A percentile compares a stretch with the other conserved stretches of the same genome.
phyloP scores from a whole-genome alignment of 2,329 filamentous ascomycete genomes.

The Myriangium duriaei region DNA sequence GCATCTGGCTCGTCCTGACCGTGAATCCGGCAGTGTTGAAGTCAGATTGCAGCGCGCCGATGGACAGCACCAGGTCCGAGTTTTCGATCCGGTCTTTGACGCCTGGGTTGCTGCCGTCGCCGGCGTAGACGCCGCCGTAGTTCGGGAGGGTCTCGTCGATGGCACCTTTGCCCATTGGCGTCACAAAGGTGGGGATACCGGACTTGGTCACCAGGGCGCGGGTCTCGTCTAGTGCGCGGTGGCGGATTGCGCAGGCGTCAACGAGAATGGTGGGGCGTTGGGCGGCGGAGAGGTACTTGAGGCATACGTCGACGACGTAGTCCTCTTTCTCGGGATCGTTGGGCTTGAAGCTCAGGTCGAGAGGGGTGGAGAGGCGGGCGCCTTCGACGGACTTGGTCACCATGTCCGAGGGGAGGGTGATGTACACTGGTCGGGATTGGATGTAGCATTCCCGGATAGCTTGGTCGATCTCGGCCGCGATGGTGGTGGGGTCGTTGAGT shows the following conservation, averaged over 20 bases:
- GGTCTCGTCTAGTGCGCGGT: conserved; percentile 60
- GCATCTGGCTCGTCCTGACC: conserved; percentile 62
- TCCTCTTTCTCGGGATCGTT: conserved; percentile 64
- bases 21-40: conserved; percentile 78
- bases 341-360: conserved; percentile 50
- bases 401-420: conserved; percentile 73
- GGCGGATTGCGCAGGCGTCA: conserved; percentile 71
- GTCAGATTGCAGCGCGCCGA: conserved; percentile 61
- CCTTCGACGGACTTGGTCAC: conserved; percentile 65
- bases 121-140: conserved; percentile 76
- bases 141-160: conserved; percentile 64
- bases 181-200: conserved; percentile 69
- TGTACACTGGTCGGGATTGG: conserved; percentile 66
- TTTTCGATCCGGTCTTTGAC: conserved; percentile 53
- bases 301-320: conserved; percentile 68
- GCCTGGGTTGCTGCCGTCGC: conserved; percentile 56
- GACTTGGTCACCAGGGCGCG: conserved; percentile 61
- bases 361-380: conserved; percentile 52
- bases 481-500: conserved; percentile 56
- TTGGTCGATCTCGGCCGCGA: conserved; percentile 64
- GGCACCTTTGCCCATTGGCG: conserved; percentile 79
- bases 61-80: conserved; percentile 57
- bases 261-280: conserved; percentile 67
- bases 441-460: conserved; percentile 63
- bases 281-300: conserved; percentile 59